phyloP scores from a whole-genome alignment of 83 land plant species.

The Picea engelmannii region DNA sequence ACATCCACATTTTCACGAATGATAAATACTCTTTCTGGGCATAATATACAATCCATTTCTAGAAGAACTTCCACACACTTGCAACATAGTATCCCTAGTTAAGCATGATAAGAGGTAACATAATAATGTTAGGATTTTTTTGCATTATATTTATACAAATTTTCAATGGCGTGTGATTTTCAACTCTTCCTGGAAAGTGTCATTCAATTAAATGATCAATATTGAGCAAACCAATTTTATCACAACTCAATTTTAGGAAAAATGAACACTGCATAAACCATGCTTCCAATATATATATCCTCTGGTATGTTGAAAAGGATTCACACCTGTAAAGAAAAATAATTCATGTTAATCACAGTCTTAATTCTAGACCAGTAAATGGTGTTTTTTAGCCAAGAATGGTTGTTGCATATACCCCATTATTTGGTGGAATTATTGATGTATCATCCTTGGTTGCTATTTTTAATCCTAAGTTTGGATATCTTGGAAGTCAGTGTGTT shows the following conservation, averaged over 20 bases:
- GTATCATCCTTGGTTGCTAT: too few relatives aligned
- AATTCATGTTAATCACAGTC: not conserved
- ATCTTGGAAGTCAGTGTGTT: too few relatives aligned
- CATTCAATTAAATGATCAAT: not conserved
- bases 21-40: conserved; percentile 34
- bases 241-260: not conserved
- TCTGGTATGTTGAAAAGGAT: too few relatives aligned
- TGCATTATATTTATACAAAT: not conserved
- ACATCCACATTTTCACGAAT: conserved; percentile 39
- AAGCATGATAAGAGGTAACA: too few relatives aligned
- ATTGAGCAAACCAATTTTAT: not conserved
- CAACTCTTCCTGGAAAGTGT: not conserved
- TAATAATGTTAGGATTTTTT: too few relatives aligned
- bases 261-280: not conserved
- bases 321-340: too few relatives aligned
- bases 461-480: too few relatives aligned
- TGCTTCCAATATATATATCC: too few relatives aligned
- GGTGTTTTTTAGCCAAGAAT: conserved; percentile 1
- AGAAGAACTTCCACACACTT: conserved; percentile 29
- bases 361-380: not conserved
- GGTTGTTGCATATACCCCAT: conserved; percentile 1
- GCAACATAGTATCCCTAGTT: not conserved
- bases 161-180: too few relatives aligned
- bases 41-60: too few relatives aligned
- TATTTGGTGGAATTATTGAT: too few relatives aligned